Percentiles rank a stretch among this genome's conserved stretches.
Conservation (phyloP, 805 yeast genomes). For the Metschnikowia noctiluminum region DNA sequence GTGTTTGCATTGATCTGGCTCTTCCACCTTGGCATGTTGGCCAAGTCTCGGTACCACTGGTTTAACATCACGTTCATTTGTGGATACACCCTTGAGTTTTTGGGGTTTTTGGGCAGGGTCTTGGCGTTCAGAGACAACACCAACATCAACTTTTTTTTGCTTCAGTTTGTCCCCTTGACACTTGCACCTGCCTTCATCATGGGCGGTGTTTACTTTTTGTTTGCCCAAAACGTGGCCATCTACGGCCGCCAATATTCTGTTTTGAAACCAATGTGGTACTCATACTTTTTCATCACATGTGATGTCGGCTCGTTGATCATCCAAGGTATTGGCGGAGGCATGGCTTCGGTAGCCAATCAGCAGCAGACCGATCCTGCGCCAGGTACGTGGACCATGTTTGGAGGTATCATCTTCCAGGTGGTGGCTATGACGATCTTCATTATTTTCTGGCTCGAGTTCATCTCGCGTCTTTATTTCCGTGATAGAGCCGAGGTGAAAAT, state of each 20-base stretch:
- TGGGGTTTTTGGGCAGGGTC: constrained; percentile 38
- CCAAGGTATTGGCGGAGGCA: constrained; percentile 42
- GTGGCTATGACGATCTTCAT: constrained; percentile 37
- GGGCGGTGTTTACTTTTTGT: constrained; percentile 41
- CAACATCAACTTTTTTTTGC: constrained; percentile 22
- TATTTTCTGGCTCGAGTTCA: constrained; percentile 35
- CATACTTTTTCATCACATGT: constrained; percentile 36
- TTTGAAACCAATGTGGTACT: constrained; percentile 41
- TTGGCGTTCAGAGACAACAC: constrained; percentile 26
- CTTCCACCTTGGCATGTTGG: constrained; percentile 26
- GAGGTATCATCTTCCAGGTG: constrained; percentile 37
- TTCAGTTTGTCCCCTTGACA: constrained; percentile 35
- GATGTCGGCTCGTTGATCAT: constrained; percentile 36
- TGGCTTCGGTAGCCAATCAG: constrained; percentile 28
- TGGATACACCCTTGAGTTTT: constrained; percentile 35
- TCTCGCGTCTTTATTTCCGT: constrained; percentile 30
- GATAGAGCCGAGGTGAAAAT: constrained; percentile 13
- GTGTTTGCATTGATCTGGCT: constrained; percentile 26
- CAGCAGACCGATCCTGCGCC: constrained; percentile 24
- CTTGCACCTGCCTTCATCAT: constrained; percentile 41
- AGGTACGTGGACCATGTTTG: constrained; percentile 37
- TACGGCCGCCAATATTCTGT: constrained; percentile 37
- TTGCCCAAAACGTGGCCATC: constrained; percentile 39
- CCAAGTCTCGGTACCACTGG: constrained; percentile 38
- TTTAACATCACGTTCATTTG: constrained; percentile 35